Percentiles rank a stretch among this genome's conserved stretches.
Evolutionary conservation across 257 asterid genomes (phyloP).

Genomic region (Salvia rosmarinus): DNA sequence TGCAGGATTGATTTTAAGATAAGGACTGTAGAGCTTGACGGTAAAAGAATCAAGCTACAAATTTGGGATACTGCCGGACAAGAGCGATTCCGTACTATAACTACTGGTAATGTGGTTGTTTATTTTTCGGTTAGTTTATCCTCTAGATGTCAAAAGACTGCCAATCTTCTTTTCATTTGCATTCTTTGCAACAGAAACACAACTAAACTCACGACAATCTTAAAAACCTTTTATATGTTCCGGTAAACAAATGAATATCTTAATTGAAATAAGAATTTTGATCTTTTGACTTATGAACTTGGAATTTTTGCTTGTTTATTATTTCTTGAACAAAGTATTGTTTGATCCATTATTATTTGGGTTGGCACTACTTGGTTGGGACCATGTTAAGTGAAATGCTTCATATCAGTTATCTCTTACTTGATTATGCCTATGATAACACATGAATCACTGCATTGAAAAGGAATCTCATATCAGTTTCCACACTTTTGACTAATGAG

Average conservation of each 20-base stretch:
- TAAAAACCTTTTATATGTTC: background rate
- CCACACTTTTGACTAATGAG: constrained; percentile 2
- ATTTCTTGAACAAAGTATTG: background rate
- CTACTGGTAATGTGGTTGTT: constrained; percentile 60
- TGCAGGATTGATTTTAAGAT: constrained; percentile 83
- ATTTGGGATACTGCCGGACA: constrained; percentile 95
- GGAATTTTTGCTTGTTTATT: constrained; percentile 9
- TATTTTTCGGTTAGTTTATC: background rate
- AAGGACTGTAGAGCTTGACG: constrained; percentile 76
- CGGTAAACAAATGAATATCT: background rate
- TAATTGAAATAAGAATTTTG: background rate
- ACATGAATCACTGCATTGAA: background rate
- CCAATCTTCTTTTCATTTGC: constrained; percentile 1
- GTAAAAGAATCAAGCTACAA: constrained; percentile 71
- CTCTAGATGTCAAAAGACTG: background rate
- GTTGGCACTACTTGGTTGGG: background rate
- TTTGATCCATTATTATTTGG: background rate
- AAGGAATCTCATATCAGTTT: too few species aligned
- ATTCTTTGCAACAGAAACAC: background rate
- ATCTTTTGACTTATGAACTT: background rate
- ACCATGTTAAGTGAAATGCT: background rate
- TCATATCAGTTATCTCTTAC: background rate
- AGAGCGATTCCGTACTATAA: constrained; percentile 81
- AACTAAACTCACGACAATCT: background rate
- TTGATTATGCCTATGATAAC: background rate